These are phyloP conservation scores for Parafenestella ontariensis DNA, from an alignment of 2,329 filamentous ascomycete species.

Conservation along the genomic window DNA sequence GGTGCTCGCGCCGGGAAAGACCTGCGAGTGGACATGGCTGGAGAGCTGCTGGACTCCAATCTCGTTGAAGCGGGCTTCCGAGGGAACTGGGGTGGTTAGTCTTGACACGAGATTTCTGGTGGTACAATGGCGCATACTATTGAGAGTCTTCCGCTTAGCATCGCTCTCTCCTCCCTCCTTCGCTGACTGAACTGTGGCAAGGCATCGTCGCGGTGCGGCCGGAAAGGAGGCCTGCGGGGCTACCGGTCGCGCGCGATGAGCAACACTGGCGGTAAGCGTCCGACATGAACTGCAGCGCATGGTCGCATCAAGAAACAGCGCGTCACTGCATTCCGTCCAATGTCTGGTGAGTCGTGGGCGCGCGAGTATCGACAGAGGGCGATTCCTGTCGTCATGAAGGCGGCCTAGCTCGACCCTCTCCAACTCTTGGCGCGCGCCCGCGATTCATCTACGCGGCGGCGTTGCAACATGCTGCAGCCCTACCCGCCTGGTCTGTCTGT, in stretches of 20 bases:
- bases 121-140: constrained; percentile 22
- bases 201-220: constrained; percentile 30
- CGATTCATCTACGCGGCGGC: background rate
- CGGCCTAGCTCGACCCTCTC: background rate
- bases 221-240: constrained; percentile 17
- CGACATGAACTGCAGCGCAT: constrained; percentile 43
- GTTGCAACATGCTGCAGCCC: constrained; percentile 6
- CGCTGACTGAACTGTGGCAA: constrained; percentile 29
- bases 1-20: constrained; percentile 70
- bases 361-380: background rate
- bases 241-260: constrained; percentile 24
- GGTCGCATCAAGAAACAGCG: constrained; percentile 17
- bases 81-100: constrained; percentile 39
- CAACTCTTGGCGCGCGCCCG: constrained; percentile 3
- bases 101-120: no score
- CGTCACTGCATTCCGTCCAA: constrained; percentile 36
- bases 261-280: constrained; percentile 25
- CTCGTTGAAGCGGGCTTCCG: constrained; percentile 79
- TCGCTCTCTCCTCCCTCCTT: constrained; percentile 10
- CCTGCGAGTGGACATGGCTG: constrained; percentile 78
- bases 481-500: constrained; percentile 2
- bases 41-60: constrained; percentile 96
- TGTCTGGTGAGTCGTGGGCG: background rate
- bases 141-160: constrained; percentile 19
- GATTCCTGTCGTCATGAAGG: constrained; percentile 7